A percentile compares a stretch with the other conserved stretches of the same genome.
These are phyloP conservation scores for Trifolium subterraneum DNA, from an alignment of 306 rosid species.

Conservation along the genomic window DNA sequence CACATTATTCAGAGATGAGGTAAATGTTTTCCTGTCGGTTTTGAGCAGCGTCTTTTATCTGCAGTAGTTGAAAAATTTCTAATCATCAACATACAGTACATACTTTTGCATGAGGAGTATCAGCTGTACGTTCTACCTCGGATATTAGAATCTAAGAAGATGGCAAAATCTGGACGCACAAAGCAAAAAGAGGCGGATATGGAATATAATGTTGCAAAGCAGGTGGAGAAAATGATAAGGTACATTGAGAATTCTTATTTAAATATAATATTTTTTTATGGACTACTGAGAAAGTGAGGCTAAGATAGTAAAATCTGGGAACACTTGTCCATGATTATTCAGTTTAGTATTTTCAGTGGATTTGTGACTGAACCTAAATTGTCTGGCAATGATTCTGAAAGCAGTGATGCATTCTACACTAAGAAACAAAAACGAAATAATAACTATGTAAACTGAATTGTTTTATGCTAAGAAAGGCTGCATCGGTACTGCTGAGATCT, in stretches of 20 bases:
- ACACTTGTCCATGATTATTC: slow-evolving; percentile 26
- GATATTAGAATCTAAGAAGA: slow-evolving; percentile 93
- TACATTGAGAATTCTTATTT: slow-evolving; percentile 42
- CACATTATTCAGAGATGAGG: slow-evolving; percentile 95
- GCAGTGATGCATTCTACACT: slow-evolving; percentile 14
- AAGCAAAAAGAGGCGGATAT: slow-evolving; percentile 98
- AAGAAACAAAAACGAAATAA: slow-evolving; percentile 7
- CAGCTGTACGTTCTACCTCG: slow-evolving; percentile 89
- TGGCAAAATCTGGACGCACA: slow-evolving; percentile 98
- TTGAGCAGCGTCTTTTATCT: slow-evolving; percentile 27
- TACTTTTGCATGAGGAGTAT: slow-evolving; percentile 93
- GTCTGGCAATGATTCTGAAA: slow-evolving; percentile 8
- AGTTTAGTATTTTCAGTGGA: slow-evolving; percentile 32
- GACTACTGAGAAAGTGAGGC: slow-evolving; percentile 12
- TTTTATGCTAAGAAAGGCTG: slow-evolving; percentile 26
- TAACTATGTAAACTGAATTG: slow-evolving; percentile 16
- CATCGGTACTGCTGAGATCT: neutral
- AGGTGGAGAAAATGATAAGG: slow-evolving; percentile 99
- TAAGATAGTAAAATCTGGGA: slow-evolving; percentile 15
- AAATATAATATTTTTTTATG: slow-evolving; percentile 22
- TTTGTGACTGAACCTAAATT: slow-evolving; percentile 30
- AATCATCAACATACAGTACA: slow-evolving; percentile 61
- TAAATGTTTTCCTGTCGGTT: slow-evolving; percentile 43
- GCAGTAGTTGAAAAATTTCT: slow-evolving; percentile 41
- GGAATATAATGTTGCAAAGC: slow-evolving; percentile 97